phyloP scores from a whole-genome alignment of 208 protist species.

The Leishmania amazonensis region DNA sequence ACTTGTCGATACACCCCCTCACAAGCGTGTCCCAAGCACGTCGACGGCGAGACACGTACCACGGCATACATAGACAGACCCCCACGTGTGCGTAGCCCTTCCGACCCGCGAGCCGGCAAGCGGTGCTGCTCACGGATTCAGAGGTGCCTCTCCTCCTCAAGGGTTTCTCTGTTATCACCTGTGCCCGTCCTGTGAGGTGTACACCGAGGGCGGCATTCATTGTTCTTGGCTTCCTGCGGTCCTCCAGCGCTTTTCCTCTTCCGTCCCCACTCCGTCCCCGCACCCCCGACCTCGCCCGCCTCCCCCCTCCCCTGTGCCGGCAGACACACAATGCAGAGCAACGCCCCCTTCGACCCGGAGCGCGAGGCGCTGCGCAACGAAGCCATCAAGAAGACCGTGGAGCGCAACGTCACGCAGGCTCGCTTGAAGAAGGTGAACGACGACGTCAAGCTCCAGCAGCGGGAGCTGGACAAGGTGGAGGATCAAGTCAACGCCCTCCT shows the following conservation, averaged over 20 bases:
- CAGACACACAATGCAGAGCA: slow-evolving; percentile 49
- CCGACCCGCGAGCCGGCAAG: background rate
- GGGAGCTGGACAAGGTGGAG: slow-evolving; percentile 95
- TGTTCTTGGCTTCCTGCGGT: background rate
- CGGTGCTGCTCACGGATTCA: background rate
- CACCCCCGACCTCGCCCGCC: background rate
- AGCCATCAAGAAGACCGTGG: slow-evolving; percentile 56
- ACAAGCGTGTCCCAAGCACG: too few species aligned
- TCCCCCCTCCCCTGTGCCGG: background rate
- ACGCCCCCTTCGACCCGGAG: slow-evolving; percentile 54
- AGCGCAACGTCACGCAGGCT: slow-evolving; percentile 62
- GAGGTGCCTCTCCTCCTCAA: background rate
- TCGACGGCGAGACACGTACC: background rate
- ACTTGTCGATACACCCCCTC: background rate
- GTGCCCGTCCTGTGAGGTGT: background rate
- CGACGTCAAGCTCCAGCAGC: slow-evolving; percentile 74
- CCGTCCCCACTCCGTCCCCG: too few species aligned
- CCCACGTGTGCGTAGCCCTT: background rate
- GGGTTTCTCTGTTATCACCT: background rate
- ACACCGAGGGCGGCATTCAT: background rate
- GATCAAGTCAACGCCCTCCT: slow-evolving; percentile 98
- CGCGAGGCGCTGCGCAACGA: slow-evolving; percentile 57
- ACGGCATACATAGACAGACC: background rate
- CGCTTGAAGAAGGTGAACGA: slow-evolving; percentile 46
- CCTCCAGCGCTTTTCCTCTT: background rate